Conservation (phyloP, 257 asterid genomes). For the Solanum sejunctum region DNA sequence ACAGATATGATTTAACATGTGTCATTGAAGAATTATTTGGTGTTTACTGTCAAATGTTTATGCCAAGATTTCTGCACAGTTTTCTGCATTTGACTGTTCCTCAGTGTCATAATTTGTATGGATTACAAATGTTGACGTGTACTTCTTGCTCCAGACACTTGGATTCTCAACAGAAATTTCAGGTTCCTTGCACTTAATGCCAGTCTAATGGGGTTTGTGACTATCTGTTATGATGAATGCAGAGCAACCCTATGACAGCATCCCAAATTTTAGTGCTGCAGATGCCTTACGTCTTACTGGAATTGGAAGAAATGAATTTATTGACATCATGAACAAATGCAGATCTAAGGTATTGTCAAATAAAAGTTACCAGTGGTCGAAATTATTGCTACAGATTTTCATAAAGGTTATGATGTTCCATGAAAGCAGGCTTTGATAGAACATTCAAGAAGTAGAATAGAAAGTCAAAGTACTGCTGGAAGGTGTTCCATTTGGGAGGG, state of each 20-base stretch:
- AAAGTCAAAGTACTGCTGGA: not conserved
- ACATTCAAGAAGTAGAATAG: not conserved
- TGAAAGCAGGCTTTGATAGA: not conserved
- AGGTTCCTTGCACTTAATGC: not conserved
- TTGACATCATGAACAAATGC: slow-evolving; percentile 99
- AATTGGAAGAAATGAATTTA: slow-evolving; percentile 96
- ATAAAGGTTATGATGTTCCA: not conserved
- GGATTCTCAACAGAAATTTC: not conserved
- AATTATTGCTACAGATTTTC: not conserved
- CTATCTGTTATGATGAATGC: slow-evolving; percentile 23
- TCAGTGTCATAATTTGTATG: not conserved
- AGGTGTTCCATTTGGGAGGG: not conserved
- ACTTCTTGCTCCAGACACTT: not conserved
- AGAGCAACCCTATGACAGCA: slow-evolving; percentile 99
- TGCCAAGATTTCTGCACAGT: not conserved
- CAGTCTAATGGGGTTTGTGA: not conserved
- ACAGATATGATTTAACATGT: not conserved
- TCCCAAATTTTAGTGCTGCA: slow-evolving; percentile 98
- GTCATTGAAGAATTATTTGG: not conserved
- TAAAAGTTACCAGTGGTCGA: not conserved
- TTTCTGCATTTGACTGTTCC: not conserved
- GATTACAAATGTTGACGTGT: not conserved
- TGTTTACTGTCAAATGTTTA: not conserved
- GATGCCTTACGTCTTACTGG: slow-evolving; percentile 94
- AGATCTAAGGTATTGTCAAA: slow-evolving; percentile 83